Base-by-base conservation (phyloP, 23 red algal species). In the Gracilaria gracilis region DNA sequence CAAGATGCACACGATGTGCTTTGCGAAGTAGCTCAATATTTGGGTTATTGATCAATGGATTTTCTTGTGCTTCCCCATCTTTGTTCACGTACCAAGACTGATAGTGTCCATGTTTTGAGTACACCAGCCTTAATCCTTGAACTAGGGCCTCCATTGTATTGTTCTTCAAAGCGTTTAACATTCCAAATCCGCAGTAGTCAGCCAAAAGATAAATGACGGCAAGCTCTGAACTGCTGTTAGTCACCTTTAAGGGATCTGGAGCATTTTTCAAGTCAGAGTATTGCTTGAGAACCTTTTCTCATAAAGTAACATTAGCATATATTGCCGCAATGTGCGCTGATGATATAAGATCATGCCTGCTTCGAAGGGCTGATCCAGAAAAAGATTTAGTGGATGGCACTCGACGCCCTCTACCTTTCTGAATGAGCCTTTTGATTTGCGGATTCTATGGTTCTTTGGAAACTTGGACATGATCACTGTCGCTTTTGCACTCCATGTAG, bases 171-270 rank as follows among this genome's bases (percentile, higher is more conserved):
- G 84, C 64, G 42, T 55, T 37, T 31, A 25, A 12, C 16, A 2
- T 77, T 53, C 66, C 64, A 35, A 88, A 73, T 57, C 66, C 49
- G 50, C 84, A 73, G 66, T 88, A 88, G 29, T 88, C 84, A 49
- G 61, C 61, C 15, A 88, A n/a, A 13, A 88, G 32, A 23, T 9
- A 23, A 9, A 67, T n/a, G n/a, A 15, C 24, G n/a, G n/a, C n/a
- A n/a, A n/a, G n/a, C n/a, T n/a, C n/a, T n/a, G n/a, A n/a, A n/a
- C n/a, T n/a, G n/a, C n/a, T n/a, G n/a, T n/a, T n/a, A n/a, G n/a
- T n/a, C n/a, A n/a, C n/a, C n/a, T n/a, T n/a, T n/a, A n/a, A n/a
- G n/a, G n/a, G n/a, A n/a, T n/a, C n/a, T n/a, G n/a, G n/a, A n/a
- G n/a, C n/a, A n/a, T n/a, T n/a, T 23, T 67, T 67, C 61, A 67